Evolutionary conservation across 345 rosid genomes (phyloP).

Genomic region (Balakata baccata): DNA sequence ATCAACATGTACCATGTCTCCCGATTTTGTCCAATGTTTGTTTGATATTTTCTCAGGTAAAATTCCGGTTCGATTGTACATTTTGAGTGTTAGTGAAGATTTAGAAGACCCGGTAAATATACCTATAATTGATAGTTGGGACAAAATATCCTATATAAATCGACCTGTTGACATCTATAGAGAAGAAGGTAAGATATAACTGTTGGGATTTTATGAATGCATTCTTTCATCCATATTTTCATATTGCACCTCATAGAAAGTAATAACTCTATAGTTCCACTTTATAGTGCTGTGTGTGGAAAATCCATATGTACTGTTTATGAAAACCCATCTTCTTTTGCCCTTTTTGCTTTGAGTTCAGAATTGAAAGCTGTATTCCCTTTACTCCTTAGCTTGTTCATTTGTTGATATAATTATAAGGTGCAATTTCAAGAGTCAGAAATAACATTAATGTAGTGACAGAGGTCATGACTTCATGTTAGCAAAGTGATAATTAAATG

Average conservation of each 20-base stretch:
- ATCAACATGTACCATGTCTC: neutral
- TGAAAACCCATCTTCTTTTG: too few relatives aligned
- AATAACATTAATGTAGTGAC: neutral
- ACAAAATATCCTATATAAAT: slow-evolving; percentile 67
- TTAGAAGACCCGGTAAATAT: slow-evolving; percentile 68
- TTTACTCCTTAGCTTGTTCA: neutral
- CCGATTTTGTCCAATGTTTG: neutral
- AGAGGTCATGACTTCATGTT: neutral
- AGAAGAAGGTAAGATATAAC: slow-evolving; percentile 59
- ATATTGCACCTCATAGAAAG: neutral
- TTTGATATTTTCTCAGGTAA: slow-evolving; percentile 46
- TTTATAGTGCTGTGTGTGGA: neutral
- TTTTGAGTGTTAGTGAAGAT: slow-evolving; percentile 49
- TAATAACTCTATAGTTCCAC: neutral
- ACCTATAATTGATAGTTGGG: slow-evolving; percentile 70
- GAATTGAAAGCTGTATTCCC: neutral
- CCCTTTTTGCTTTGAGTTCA: too few relatives aligned
- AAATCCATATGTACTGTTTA: neutral
- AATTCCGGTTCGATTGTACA: slow-evolving; percentile 77
- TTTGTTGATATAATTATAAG: neutral
- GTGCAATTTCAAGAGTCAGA: neutral
- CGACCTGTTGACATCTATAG: slow-evolving; percentile 63
- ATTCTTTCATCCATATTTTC: too few relatives aligned
- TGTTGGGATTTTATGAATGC: neutral
- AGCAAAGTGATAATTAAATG: neutral